A percentile compares a stretch with the other conserved stretches of the same genome.
Evolutionary conservation across 371 early-diverging fungal species (phyloP).

Genomic region (Choanephora cucurbitarum): DNA sequence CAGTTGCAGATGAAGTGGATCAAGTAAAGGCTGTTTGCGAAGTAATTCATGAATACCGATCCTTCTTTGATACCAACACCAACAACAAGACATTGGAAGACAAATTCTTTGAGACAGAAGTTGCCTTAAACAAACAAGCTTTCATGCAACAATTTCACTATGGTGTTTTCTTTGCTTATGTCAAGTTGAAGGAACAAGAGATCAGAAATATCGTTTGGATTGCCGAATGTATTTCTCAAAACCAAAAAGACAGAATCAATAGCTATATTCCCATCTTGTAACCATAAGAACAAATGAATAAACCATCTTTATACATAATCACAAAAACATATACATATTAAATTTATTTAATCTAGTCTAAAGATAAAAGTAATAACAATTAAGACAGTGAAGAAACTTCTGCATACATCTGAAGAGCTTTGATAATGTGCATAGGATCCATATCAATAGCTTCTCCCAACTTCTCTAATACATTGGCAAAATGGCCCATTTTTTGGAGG

Average conservation of each 20-base stretch:
- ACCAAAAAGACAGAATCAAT: constrained; percentile 93
- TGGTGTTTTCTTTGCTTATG: constrained; percentile 95
- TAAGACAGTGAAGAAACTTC: constrained; percentile 28
- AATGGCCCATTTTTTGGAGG: constrained; percentile 58
- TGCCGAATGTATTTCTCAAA: constrained; percentile 98
- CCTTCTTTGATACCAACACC: constrained; percentile 62
- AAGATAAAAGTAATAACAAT: neutral
- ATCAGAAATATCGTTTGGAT: constrained; percentile 99
- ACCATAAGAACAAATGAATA: neutral
- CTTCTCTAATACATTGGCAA: constrained; percentile 57
- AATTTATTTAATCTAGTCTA: neutral
- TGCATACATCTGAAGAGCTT: constrained; percentile 66
- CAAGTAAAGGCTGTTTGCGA: constrained; percentile 89
- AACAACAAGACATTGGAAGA: constrained; percentile 84
- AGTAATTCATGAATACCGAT: constrained; percentile 78
- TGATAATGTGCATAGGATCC: constrained; percentile 61
- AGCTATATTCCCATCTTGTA: constrained; percentile 83
- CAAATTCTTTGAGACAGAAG: constrained; percentile 94
- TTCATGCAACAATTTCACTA: constrained; percentile 97
- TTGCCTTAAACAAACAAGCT: constrained; percentile 88
- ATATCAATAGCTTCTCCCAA: constrained; percentile 58
- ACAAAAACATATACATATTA: neutral
- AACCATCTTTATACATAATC: no score
- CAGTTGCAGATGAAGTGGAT: constrained; percentile 90
- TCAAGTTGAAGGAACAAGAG: constrained; percentile 99